Evolutionary conservation across 1,139 yeast genomes (phyloP).

Genomic region (Yamadazyma jaroonii): DNA sequence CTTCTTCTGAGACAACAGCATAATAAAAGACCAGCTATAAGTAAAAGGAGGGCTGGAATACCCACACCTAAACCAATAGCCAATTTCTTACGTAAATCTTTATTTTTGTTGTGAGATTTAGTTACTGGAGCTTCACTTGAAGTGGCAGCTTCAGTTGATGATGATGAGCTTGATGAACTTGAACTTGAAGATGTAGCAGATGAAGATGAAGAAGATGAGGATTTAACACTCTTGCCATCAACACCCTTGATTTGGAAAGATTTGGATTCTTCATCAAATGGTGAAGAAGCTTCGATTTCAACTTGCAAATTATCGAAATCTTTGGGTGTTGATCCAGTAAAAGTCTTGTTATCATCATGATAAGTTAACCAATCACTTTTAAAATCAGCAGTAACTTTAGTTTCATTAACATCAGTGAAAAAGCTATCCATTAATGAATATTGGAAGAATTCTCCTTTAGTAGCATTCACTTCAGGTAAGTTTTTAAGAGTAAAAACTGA

Average conservation of each 20-base stretch:
- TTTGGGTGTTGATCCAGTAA: slow-evolving; percentile 66
- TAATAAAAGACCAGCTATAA: slow-evolving; percentile 47
- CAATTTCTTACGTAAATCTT: slow-evolving; percentile 23
- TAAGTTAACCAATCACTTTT: slow-evolving; percentile 63
- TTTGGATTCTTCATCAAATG: slow-evolving; percentile 32
- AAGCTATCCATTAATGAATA: slow-evolving; percentile 50
- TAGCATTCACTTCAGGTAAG: slow-evolving; percentile 63
- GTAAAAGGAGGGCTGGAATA: slow-evolving; percentile 58
- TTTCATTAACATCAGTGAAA: slow-evolving; percentile 52
- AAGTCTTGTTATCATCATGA: slow-evolving; percentile 57
- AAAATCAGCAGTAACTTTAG: slow-evolving; percentile 47
- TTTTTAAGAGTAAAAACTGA: slow-evolving; percentile 52
- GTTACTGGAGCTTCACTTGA: slow-evolving; percentile 16
- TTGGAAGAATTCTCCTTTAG: slow-evolving; percentile 56
- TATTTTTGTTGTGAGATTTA: background rate
- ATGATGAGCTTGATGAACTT: slow-evolving; percentile 18
- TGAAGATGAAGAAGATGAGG: slow-evolving; percentile 21
- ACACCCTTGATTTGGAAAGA: slow-evolving; percentile 59
- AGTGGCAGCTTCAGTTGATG: slow-evolving; percentile 21
- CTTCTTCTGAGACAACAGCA: slow-evolving; percentile 58
- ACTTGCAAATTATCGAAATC: slow-evolving; percentile 51
- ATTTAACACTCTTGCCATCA: slow-evolving; percentile 18
- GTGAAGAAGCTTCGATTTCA: slow-evolving; percentile 49
- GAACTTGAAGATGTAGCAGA: slow-evolving; percentile 25
- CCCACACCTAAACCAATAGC: slow-evolving; percentile 92